Evolutionary conservation across 192 early-diverging fungal genomes (phyloP).

Genomic region (Glomus cerebriforme): DNA sequence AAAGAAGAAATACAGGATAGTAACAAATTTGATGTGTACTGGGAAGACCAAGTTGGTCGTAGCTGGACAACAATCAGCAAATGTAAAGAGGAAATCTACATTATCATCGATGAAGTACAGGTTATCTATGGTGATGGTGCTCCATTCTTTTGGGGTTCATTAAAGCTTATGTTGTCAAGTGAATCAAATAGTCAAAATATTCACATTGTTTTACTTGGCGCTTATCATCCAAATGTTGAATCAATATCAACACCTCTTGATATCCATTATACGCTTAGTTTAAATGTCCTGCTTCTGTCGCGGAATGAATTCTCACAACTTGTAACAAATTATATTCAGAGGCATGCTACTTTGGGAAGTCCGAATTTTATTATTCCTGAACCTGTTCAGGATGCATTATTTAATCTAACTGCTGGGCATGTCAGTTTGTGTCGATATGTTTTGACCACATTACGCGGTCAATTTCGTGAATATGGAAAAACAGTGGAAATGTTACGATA

Average conservation of each 20-base stretch:
- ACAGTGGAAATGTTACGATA: constrained; percentile 3
- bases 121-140: background rate
- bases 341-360: too few species aligned
- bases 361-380: constrained; percentile 1
- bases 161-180: background rate
- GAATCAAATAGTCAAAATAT: too few species aligned
- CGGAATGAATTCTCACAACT: too few species aligned
- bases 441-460: background rate
- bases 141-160: background rate
- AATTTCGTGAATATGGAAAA: background rate
- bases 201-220: too few species aligned
- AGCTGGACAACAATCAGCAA: background rate
- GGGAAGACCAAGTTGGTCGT: background rate
- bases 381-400: background rate
- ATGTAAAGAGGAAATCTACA: background rate
- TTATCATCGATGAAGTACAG: background rate
- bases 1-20: background rate
- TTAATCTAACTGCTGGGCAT: background rate
- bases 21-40: background rate
- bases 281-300: too few species aligned
- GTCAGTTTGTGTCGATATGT: background rate
- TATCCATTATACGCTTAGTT: too few species aligned
- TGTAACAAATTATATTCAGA: too few species aligned
- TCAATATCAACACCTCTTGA: too few species aligned
- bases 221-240: too few species aligned